Evolutionary conservation across 176 grass and related monocot genomes (phyloP).

Genomic region (Raddia distichophylla): DNA sequence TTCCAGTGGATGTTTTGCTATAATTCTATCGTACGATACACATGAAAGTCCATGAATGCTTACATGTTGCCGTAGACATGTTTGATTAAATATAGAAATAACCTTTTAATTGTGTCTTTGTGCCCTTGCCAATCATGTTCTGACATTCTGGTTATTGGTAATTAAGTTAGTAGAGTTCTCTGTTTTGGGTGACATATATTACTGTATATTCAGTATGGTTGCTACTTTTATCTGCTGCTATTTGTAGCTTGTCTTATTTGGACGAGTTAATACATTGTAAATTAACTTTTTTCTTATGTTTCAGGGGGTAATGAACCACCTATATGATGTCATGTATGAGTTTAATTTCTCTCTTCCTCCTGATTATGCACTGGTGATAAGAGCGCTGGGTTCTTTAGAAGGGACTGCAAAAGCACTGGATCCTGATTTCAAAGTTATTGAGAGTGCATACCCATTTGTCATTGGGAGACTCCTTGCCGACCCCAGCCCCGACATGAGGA

Average conservation of each 20-base stretch:
- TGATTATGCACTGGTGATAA: slow-evolving; percentile 95
- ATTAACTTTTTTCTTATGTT: slow-evolving; percentile 28
- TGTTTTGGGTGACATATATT: background rate
- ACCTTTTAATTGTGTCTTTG: background rate
- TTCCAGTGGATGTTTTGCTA: background rate
- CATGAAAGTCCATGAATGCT: background rate
- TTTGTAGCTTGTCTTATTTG: background rate
- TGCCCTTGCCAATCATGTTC: background rate
- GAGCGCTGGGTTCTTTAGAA: slow-evolving; percentile 94
- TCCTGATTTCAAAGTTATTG: slow-evolving; percentile 92
- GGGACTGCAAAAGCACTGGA: slow-evolving; percentile 96
- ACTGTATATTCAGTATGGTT: background rate
- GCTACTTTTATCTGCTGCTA: background rate
- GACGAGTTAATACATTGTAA: slow-evolving; percentile 15
- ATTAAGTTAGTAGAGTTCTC: slow-evolving; percentile 12
- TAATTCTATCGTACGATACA: background rate
- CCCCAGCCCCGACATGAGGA: slow-evolving; percentile 93
- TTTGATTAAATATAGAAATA: background rate
- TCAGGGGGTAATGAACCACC: slow-evolving; percentile 84
- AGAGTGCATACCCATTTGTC: slow-evolving; percentile 94
- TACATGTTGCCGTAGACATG: background rate
- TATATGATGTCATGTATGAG: slow-evolving; percentile 96
- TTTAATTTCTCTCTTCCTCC: slow-evolving; percentile 95
- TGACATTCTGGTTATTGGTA: background rate
- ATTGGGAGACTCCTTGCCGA: slow-evolving; percentile 90